Evolutionary conservation across 805 yeast species (phyloP).

Genomic region (Metschnikowia colocasiae): DNA sequence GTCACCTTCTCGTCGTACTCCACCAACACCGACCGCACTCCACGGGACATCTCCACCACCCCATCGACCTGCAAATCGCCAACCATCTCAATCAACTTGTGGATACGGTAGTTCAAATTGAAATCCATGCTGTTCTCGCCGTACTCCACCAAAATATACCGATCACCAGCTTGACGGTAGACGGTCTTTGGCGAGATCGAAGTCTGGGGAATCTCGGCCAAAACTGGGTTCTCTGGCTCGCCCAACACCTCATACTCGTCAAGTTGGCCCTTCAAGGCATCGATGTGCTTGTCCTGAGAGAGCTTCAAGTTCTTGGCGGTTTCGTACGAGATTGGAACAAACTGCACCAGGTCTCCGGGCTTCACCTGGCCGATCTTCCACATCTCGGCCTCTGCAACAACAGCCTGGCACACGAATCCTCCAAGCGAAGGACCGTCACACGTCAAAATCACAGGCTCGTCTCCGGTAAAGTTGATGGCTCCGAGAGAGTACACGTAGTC

Average conservation of each 20-base stretch:
- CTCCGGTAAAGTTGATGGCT: conserved; percentile 97
- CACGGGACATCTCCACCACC: conserved; percentile 93
- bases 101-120: conserved; percentile 79
- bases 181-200: conserved; percentile 63
- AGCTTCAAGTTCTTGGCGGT: conserved; percentile 62
- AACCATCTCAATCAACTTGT: conserved; percentile 74
- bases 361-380: conserved; percentile 98
- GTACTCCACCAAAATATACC: conserved; percentile 86
- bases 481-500: conserved; percentile 96
- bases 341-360: conserved; percentile 84
- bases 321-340: conserved; percentile 71
- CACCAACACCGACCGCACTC: conserved; percentile 90
- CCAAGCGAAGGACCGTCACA: conserved; percentile 98
- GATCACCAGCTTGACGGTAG: conserved; percentile 96
- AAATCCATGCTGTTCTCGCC: conserved; percentile 87
- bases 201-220: conserved; percentile 48
- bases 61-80: conserved; percentile 64
- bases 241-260: conserved; percentile 25
- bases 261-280: conserved; percentile 42
- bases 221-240: conserved; percentile 64
- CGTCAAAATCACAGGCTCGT: conserved; percentile 94
- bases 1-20: conserved; percentile 70
- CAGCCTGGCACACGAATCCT: conserved; percentile 96
- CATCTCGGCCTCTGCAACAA: conserved; percentile 92
- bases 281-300: conserved; percentile 56